phyloP scores from a whole-genome alignment of 257 asterid species.

The Lycium ferocissimum region DNA sequence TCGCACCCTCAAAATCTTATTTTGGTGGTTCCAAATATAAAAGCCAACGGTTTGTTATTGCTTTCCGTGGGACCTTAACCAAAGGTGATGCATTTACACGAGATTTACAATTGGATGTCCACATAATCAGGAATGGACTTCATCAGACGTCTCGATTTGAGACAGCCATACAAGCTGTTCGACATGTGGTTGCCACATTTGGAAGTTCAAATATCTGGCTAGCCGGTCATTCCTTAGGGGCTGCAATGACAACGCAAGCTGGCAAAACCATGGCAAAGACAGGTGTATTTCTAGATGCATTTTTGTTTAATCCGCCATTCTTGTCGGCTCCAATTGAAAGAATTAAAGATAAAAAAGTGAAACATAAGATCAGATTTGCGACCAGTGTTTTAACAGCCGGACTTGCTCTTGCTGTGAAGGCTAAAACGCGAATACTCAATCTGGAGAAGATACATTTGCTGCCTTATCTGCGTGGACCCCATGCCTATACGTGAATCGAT shows the following conservation, averaged over 20 bases:
- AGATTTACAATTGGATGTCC: conserved; percentile 74
- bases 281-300: conserved; percentile 65
- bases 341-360: conserved; percentile 70
- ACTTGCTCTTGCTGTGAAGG: conserved; percentile 74
- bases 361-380: conserved; percentile 74
- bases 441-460: conserved; percentile 50
- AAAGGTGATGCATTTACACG: conserved; percentile 75
- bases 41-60: conserved; percentile 66
- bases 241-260: conserved; percentile 81
- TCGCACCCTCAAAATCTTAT: conserved; percentile 41
- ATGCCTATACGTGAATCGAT: conserved; percentile 66
- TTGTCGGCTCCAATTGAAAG: conserved; percentile 84
- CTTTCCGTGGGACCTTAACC: conserved; percentile 83
- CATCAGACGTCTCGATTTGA: conserved; percentile 84
- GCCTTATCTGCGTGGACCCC: conserved; percentile 74
- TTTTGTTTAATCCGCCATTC: conserved; percentile 86
- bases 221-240: conserved; percentile 90
- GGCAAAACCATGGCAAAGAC: conserved; percentile 80
- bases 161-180: conserved; percentile 69
- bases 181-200: conserved; percentile 63
- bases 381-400: conserved; percentile 88
- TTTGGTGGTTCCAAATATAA: conserved; percentile 27
- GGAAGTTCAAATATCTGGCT: conserved; percentile 77
- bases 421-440: conserved; percentile 45
- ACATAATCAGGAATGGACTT: conserved; percentile 69